Base-by-base conservation (phyloP, 164 flowering plant species). In the Annona squamosa region DNA sequence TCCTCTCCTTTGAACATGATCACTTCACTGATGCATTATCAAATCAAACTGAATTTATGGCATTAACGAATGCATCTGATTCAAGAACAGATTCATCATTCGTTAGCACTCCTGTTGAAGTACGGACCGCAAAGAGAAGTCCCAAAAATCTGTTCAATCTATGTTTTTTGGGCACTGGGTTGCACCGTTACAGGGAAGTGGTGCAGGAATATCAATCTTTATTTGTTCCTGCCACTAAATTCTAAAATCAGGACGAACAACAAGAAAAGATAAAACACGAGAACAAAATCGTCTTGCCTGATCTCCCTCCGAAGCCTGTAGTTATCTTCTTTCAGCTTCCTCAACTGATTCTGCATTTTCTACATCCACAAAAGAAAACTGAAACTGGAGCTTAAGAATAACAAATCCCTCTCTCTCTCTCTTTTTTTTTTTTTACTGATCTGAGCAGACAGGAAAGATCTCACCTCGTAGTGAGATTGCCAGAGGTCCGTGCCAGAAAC, bases 381-480 rank as follows among this genome's bases (percentile, higher is more conserved):
- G 26, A 4, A 26, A n/a, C 68, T 10, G 68, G 13, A 26, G 37
- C 37, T 26, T 26, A 26, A 26, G 37, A 26, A 26, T 26, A 26
- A 26, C 37, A 26, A 26, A 26, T 26, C 1, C 37, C 37, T 26
- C 37, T 26, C 57, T 26, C 1, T 1, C 37, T 26, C 37, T 26
- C 57, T 13, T 3, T 41, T 44, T 37, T 5, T 5, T n/a, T 44
- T 10, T 4, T 3, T 5, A 61, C 17, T 63, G 66, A 3, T 10
- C 45, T 19, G 26, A 17, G 6, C 66, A 63, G 26, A 26, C 6
- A 4, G 18, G 63, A 18, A 59, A 61, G 46, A 16, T 61, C 13
- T 66, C 59, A 86, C 94, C 91, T 87, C 85, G 69, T 89, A 90
- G 48, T 90, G 89, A 5, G 87, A 42, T 72, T 75, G 78, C 97